Base-by-base conservation (phyloP, 2,329 filamentous ascomycete genomes). In the Colletotrichum cereale region DNA sequence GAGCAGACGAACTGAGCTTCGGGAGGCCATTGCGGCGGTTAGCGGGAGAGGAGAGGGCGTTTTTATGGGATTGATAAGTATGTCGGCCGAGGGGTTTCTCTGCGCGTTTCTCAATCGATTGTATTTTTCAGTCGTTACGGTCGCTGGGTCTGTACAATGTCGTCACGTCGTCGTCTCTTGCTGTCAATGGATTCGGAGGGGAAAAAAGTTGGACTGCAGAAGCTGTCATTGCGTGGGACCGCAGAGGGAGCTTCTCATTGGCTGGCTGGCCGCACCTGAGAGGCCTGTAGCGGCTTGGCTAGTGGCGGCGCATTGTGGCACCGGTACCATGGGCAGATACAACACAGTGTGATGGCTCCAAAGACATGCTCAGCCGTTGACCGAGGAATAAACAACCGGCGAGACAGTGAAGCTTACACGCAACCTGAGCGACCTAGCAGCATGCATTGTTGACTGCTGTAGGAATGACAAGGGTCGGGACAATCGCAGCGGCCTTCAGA, bases 21-120 rank as follows among this genome's bases (percentile, higher is more conserved):
- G 75, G 64, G 76, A 72, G 40, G 77, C 75, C 68, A 78, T 78
- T 73, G 75, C 75, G 62, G 75, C 75, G 62, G 18, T 3, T 50
- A 29, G 16, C 31, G 42, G 24, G 1, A 14, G 34, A 48, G 21
- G 31, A 3, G 26, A 31, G 3, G 7, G 7, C 11, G 7, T n/a
- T 18, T 62, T 57, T 11, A 18, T 47, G 36, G 62, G 26, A 24
- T 16, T 62, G 31, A 1, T 11, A 21, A 18, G 5, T 55, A 11
- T 34, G 7, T 11, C 10, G 16, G 6, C 38, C 18, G 18, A 34
- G 16, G 16, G 10, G 14, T 40, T 64, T 58, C 61, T 61, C 36
- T 44, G 50, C 65, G 26, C 47, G 21, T 66, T 55, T 56, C 48
- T 63, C 24, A 12, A 42, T 31, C 42, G 24, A 4, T 16, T 12